Conservation (phyloP, 2,329 filamentous ascomycete species). For the Ophiostoma populinum region DNA sequence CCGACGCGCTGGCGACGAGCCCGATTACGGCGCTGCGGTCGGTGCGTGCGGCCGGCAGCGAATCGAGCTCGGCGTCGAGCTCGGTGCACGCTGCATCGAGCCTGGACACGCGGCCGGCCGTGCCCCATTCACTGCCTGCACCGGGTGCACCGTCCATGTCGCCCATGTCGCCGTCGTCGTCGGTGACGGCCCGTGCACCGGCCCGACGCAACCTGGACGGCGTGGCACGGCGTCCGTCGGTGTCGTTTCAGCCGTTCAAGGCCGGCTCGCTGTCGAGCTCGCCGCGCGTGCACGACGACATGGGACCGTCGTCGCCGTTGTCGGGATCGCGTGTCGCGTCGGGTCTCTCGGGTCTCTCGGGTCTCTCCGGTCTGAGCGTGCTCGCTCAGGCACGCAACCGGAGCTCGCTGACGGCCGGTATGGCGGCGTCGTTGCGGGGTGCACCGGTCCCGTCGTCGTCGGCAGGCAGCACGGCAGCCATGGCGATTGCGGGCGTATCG, state of each 20-base stretch:
- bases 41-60: slow-evolving; percentile 42
- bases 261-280: slow-evolving; percentile 87
- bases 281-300: slow-evolving; percentile 37
- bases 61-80: slow-evolving; percentile 39
- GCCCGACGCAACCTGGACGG: slow-evolving; percentile 31
- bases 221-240: slow-evolving; percentile 53
- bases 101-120: slow-evolving; percentile 17
- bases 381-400: slow-evolving; percentile 47
- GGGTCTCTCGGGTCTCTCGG: no score
- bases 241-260: slow-evolving; percentile 93
- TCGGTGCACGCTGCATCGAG: slow-evolving; percentile 27
- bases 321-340: slow-evolving; percentile 29
- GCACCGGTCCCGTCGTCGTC: slow-evolving; percentile 31
- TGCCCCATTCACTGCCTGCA: slow-evolving; percentile 36
- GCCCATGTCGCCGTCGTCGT: slow-evolving; percentile 2
- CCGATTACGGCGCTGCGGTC: slow-evolving; percentile 70
- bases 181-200: slow-evolving; percentile 17
- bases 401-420: slow-evolving; percentile 56
- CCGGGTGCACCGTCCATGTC: slow-evolving; percentile 13
- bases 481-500: no score
- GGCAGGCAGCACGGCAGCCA: slow-evolving; percentile 6
- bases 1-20: slow-evolving; percentile 59
- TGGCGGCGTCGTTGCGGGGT: slow-evolving; percentile 55
- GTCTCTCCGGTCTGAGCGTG: slow-evolving; percentile 28
- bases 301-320: slow-evolving; percentile 34